These are phyloP conservation scores for Anisogramma anomala DNA, from an alignment of 2,329 filamentous ascomycete species.

Conservation along the genomic window DNA sequence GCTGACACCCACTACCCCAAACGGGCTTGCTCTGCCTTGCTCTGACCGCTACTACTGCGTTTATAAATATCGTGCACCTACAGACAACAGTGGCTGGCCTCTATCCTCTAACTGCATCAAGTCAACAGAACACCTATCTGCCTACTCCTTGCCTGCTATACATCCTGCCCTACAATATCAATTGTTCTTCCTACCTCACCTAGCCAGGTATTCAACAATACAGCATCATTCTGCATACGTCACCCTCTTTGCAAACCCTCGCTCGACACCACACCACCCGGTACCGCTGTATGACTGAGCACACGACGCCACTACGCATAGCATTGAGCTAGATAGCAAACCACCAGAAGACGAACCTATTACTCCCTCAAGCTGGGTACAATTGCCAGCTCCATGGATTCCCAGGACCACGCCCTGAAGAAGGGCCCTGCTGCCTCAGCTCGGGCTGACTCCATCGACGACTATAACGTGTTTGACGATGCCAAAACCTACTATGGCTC, in stretches of 20 bases:
- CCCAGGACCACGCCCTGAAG: slow-evolving; percentile 2
- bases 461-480: slow-evolving; percentile 40
- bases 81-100: slow-evolving; percentile 3
- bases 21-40: not conserved
- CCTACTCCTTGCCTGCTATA: too few species aligned
- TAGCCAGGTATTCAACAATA: too few species aligned
- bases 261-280: too few species aligned
- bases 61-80: not conserved
- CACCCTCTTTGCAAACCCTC: too few species aligned
- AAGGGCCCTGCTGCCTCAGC: slow-evolving; percentile 3
- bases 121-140: not conserved
- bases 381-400: slow-evolving; percentile 7
- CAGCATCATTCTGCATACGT: too few species aligned
- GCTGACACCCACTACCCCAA: not conserved
- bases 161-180: too few species aligned
- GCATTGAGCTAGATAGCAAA: too few species aligned
- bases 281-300: too few species aligned
- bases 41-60: not conserved
- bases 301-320: too few species aligned
- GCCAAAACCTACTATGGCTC: slow-evolving; percentile 45
- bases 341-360: too few species aligned
- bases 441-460: slow-evolving; percentile 31
- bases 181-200: too few species aligned
- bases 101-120: slow-evolving; percentile 12
- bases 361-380: not conserved